Conservation (phyloP, 257 asterid species). For the Solanum habrochaites region DNA sequence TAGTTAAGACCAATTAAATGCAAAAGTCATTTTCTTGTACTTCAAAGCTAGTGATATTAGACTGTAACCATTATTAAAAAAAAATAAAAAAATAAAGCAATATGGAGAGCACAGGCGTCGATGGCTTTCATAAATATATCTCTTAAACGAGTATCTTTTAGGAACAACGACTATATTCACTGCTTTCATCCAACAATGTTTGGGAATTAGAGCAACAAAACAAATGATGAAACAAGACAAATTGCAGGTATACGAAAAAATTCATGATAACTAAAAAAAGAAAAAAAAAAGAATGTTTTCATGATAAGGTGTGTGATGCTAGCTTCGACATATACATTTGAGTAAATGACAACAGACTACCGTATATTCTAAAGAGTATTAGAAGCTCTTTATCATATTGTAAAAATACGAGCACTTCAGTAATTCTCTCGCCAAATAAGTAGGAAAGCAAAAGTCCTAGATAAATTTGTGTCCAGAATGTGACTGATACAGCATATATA, state of each 20-base stretch:
- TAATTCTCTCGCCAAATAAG: background rate
- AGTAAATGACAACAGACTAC: background rate
- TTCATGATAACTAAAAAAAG: background rate
- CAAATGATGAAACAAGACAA: background rate
- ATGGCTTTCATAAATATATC: background rate
- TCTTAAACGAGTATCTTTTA: background rate
- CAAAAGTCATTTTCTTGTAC: background rate
- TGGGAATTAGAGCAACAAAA: background rate
- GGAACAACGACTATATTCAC: background rate
- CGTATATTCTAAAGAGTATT: background rate
- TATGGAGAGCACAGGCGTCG: background rate
- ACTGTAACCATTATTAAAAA: background rate
- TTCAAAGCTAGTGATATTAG: background rate
- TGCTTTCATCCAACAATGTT: background rate
- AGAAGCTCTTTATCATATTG: background rate
- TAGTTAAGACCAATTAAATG: background rate
- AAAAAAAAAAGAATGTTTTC: background rate
- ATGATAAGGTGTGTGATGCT: background rate
- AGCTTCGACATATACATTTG: background rate
- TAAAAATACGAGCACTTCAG: background rate
- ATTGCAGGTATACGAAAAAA: background rate
- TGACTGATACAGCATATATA: background rate
- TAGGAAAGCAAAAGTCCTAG: background rate
- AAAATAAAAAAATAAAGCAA: background rate
- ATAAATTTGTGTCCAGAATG: background rate